Percentiles rank a stretch among this genome's conserved stretches.
phyloP scores from a whole-genome alignment of 371 early-diverging fungal species.

The Parasitella parasitica region DNA sequence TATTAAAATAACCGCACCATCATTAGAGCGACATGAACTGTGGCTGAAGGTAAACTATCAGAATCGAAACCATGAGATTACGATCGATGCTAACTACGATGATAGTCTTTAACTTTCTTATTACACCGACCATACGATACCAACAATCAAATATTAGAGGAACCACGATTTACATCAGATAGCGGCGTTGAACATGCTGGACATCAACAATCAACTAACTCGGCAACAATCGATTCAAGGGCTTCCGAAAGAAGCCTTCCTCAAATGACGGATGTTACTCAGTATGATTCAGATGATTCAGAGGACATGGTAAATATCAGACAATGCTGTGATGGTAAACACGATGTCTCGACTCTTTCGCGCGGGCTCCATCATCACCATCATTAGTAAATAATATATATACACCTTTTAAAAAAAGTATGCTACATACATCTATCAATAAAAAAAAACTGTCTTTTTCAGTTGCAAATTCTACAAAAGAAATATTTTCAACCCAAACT shows the following conservation, averaged over 20 bases:
- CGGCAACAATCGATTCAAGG: background rate
- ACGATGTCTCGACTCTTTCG: constrained; percentile 34
- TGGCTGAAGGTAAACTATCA: constrained; percentile 52
- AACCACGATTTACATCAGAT: constrained; percentile 8
- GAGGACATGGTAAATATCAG: constrained; percentile 38
- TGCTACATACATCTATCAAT: too few relatives aligned
- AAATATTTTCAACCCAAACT: too few relatives aligned
- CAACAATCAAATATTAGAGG: constrained; percentile 8
- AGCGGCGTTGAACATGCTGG: constrained; percentile 17
- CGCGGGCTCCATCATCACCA: constrained; percentile 19
- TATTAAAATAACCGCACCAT: constrained; percentile 68
- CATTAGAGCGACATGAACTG: constrained; percentile 66
- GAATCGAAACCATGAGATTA: background rate
- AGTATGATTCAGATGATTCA: constrained; percentile 35
- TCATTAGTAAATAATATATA: constrained; percentile 10
- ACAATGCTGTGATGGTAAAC: constrained; percentile 44
- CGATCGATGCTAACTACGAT: background rate
- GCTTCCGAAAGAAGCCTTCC: background rate
- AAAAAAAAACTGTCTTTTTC: too few relatives aligned
- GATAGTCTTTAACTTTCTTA: constrained; percentile 31
- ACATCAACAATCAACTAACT: constrained; percentile 12
- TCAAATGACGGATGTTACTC: constrained; percentile 1
- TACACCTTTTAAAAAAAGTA: background rate
- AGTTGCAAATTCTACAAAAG: too few relatives aligned
- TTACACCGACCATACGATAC: constrained; percentile 16